Evolutionary conservation across 2,329 filamentous ascomycete genomes (phyloP).

Genomic region (Juglanconis sp.): DNA sequence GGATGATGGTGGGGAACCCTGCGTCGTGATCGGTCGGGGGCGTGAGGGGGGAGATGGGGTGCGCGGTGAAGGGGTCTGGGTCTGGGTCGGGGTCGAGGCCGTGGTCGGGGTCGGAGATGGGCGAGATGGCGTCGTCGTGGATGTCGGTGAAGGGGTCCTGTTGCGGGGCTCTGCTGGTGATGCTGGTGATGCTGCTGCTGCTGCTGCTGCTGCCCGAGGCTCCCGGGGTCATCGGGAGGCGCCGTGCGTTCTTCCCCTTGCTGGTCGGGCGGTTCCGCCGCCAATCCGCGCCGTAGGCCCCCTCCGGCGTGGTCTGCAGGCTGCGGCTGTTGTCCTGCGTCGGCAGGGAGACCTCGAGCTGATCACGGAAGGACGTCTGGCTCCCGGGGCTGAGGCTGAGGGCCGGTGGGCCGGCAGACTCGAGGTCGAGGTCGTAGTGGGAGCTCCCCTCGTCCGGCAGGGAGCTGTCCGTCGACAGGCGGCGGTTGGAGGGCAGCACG

Average conservation of each 20-base stretch:
- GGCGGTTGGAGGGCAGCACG: conserved; percentile 20
- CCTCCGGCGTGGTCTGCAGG: conserved; percentile 24
- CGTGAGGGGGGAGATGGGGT: not conserved
- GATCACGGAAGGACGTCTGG: conserved; percentile 26
- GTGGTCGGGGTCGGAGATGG: not conserved
- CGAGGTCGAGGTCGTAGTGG: conserved; percentile 15
- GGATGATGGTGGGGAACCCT: too few relatives aligned
- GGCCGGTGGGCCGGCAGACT: conserved; percentile 1
- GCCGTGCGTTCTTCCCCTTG: not conserved
- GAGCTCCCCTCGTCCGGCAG: conserved; percentile 23
- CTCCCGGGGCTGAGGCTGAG: conserved; percentile 20
- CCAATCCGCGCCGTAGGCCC: conserved; percentile 19
- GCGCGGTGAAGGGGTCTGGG: not conserved
- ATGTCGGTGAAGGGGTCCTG: not conserved
- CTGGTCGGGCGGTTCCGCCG: not conserved
- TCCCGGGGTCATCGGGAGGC: too few relatives aligned
- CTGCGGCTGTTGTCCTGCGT: conserved; percentile 20
- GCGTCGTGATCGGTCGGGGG: too few relatives aligned
- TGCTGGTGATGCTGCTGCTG: not conserved
- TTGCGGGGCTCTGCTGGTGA: not conserved
- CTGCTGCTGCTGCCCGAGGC: too few relatives aligned
- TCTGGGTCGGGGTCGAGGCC: not conserved
- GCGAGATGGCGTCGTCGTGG: not conserved
- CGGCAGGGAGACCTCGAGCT: conserved; percentile 28
- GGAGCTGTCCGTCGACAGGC: conserved; percentile 23